These are phyloP conservation scores for Cladophialophora chaetospira DNA, from an alignment of 2,329 filamentous ascomycete species.

Conservation along the genomic window DNA sequence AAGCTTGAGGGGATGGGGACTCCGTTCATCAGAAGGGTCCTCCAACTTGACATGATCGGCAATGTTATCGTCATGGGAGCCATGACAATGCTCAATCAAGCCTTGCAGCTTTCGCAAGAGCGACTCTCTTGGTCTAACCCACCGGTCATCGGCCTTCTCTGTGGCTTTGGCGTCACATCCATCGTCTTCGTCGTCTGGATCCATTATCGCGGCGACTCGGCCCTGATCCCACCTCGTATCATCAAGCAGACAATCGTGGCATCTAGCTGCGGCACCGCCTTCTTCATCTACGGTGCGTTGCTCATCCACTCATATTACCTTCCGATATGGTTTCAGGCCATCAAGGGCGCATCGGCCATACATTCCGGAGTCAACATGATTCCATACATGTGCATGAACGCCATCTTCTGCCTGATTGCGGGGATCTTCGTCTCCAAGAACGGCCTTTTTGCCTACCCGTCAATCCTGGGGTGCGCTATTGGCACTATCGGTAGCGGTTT, in stretches of 20 bases:
- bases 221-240: conserved; percentile 32
- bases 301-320: conserved; percentile 35
- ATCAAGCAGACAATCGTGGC: conserved; percentile 29
- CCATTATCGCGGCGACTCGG: conserved; percentile 29
- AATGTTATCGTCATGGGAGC: conserved; percentile 57
- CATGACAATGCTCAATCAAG: conserved; percentile 27
- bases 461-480: conserved; percentile 33
- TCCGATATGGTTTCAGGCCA: conserved; percentile 36
- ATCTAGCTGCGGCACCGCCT: conserved; percentile 18
- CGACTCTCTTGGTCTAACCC: conserved; percentile 38
- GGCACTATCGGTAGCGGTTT: conserved; percentile 16
- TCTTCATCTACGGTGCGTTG: conserved; percentile 31
- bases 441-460: conserved; percentile 33
- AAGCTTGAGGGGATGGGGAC: neutral
- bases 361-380: conserved; percentile 34
- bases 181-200: conserved; percentile 39
- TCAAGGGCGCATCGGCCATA: conserved; percentile 28
- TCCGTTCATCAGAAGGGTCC: conserved; percentile 28
- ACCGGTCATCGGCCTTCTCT: conserved; percentile 40
- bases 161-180: conserved; percentile 35
- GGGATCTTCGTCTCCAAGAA: conserved; percentile 29
- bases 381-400: conserved; percentile 27
- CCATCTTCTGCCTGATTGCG: conserved; percentile 19
- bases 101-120: conserved; percentile 24
- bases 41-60: conserved; percentile 57